Evolutionary conservation across 192 early-diverging fungal species (phyloP).

Genomic region (Ambispora gerdemannii): DNA sequence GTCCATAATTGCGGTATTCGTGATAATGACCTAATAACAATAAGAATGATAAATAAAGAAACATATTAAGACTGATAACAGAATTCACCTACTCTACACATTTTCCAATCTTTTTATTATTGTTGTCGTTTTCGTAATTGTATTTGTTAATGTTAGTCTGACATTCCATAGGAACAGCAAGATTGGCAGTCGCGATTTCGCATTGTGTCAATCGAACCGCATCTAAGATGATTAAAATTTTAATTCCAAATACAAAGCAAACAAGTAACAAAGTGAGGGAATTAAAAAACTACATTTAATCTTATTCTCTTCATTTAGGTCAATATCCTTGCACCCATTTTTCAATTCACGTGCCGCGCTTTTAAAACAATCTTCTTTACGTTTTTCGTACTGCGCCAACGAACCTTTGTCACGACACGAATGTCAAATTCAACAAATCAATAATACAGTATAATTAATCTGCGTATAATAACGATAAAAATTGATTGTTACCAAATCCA

Average conservation of each 20-base stretch:
- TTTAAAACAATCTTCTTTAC: slow-evolving; percentile 37
- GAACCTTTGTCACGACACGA: background rate
- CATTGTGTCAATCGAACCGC: slow-evolving; percentile 39
- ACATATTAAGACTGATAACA: background rate
- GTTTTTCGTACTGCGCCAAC: slow-evolving; percentile 32
- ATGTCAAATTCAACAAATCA: background rate
- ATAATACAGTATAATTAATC: background rate
- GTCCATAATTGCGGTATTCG: slow-evolving; percentile 42
- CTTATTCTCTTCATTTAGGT: slow-evolving; percentile 37
- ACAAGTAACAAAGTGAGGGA: slow-evolving; percentile 2
- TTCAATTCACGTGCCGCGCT: slow-evolving; percentile 31
- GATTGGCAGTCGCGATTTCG: slow-evolving; percentile 41
- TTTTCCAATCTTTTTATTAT: slow-evolving; percentile 9
- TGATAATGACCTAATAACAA: slow-evolving; percentile 33
- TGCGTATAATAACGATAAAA: too few species aligned
- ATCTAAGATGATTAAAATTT: slow-evolving; percentile 23
- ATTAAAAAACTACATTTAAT: slow-evolving; percentile 35
- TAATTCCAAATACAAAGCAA: too few species aligned
- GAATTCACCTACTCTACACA: slow-evolving; percentile 46
- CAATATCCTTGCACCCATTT: slow-evolving; percentile 37
- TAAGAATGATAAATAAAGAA: background rate
- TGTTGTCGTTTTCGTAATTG: background rate
- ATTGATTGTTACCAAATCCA: slow-evolving; percentile 19
- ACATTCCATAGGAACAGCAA: slow-evolving; percentile 38
- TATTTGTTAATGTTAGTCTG: too few species aligned